Base-by-base conservation (phyloP, 2,329 filamentous ascomycete genomes). In the Arachnopeziza araneosa region DNA sequence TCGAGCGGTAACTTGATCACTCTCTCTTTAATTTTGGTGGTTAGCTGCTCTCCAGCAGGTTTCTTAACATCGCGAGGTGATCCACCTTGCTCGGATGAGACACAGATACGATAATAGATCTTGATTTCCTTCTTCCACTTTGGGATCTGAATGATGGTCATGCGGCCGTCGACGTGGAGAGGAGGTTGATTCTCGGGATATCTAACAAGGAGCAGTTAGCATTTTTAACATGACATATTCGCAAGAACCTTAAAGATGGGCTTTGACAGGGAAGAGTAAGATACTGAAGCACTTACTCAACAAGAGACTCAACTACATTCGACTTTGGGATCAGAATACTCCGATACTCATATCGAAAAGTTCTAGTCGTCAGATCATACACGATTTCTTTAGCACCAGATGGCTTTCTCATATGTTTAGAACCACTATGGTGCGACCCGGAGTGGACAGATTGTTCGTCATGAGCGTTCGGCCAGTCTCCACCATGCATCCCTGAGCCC, bases 101-200 rank as follows among this genome's bases (percentile, higher is more conserved):
- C 36, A 12, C 49, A 56, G 22, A n/a, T 51, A n/a, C 32, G 55
- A 61, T 44, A 66, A 26, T 49, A 63, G 21, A 66, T 30, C 19
- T 6, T 26, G 3, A 68, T 24, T 10, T 24, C 58, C 1, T 58
- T 52, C 8, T 57, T 56, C n/a, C 60, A 61, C 24, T 44, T 55
- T 0, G 61, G 63, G 1, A 67, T 44, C 1, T 53, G 32, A 17
- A 68, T 57, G 2, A 67, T 44, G 36, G 36, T 44, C 36, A 44
- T 44, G 36, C 36, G 36, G 17, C 36, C 36, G 12, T 44, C 36
- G 36, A 52, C 50, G n/a, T 24, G 21, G 10, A 52, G 50, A 52
- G 50, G 50, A 10, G 50, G 50, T 22, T 52, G 50, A 9, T 52
- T 23, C 21, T 52, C 50, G 8, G 24, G 50, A 52, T 52, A 44